These are phyloP conservation scores for Acorus gramineus DNA, from an alignment of 106 monocot genomes.

Conservation along the genomic window DNA sequence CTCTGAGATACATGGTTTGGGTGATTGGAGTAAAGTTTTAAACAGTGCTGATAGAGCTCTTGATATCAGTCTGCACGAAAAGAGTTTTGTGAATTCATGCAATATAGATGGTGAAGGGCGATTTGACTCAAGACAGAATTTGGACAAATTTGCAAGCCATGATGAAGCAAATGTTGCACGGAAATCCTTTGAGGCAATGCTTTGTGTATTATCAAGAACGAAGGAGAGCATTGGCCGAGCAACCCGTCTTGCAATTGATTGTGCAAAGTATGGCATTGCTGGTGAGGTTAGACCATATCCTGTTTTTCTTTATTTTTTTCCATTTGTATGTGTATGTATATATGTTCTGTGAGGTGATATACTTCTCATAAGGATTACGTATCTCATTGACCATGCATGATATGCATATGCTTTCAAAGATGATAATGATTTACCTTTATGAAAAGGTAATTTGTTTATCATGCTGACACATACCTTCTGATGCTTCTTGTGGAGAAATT, in stretches of 20 bases:
- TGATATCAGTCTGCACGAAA: slow-evolving; percentile 9
- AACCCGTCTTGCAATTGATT: slow-evolving; percentile 84
- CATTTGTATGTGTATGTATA: neutral
- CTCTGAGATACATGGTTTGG: slow-evolving; percentile 17
- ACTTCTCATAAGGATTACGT: too few species aligned
- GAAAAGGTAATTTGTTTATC: too few species aligned
- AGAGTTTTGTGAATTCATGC: neutral
- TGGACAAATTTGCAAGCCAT: slow-evolving; percentile 18
- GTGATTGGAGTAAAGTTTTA: slow-evolving; percentile 28
- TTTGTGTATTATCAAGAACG: slow-evolving; percentile 73
- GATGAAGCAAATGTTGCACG: slow-evolving; percentile 51
- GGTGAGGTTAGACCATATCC: slow-evolving; percentile 48
- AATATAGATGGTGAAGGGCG: slow-evolving; percentile 1
- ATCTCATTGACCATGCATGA: too few species aligned
- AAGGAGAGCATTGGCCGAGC: slow-evolving; percentile 95
- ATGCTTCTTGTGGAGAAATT: too few species aligned
- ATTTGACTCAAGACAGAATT: slow-evolving; percentile 6
- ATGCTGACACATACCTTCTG: too few species aligned
- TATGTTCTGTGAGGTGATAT: too few species aligned
- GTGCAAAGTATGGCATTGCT: slow-evolving; percentile 77
- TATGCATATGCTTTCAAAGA: too few species aligned
- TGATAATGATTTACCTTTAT: too few species aligned
- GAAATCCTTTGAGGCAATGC: slow-evolving; percentile 61
- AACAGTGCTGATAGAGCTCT: slow-evolving; percentile 31
- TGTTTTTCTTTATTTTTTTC: slow-evolving; percentile 1